Base-by-base conservation (phyloP, 2,329 filamentous ascomycete genomes). In the Arachnomyces sp. region DNA sequence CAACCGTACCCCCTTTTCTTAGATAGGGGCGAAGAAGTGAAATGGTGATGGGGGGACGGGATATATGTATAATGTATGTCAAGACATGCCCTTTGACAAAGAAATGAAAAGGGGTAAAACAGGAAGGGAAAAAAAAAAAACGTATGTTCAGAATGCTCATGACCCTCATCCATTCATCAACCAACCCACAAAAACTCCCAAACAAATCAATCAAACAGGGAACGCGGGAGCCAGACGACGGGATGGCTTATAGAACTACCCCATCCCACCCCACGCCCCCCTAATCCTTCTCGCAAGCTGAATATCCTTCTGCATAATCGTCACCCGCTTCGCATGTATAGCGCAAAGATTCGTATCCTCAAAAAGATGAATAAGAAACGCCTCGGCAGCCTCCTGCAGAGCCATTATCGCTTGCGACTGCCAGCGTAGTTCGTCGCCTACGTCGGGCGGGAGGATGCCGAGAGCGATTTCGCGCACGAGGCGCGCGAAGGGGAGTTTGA, bases 241-340 rank as follows among this genome's bases (percentile, higher is more conserved):
- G 17, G 12, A 25, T 8, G 17, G 3, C 8, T 12, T 12, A 13
- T 7, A 13, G 14, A 13, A 36, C 65, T 65, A 76, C 66, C 64
- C 82, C 66, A 67, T 72, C 52, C 82, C 83, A 34, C 80, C 84
- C 83, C 83, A 89, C 34, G 81, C 75, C 9, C 84, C 84, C 38
- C 84, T 73, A 65, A 90, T 88, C 50, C 84, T 70, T 55, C 84
- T 72, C 14, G 90, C 90, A 45, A 96, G 76, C 67, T 95, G 90
- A 54, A 98, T 94, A 65, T 96, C 92, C 69, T 94, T 94, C 65
- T 92, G 88, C 85, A 94, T 90, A 54, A 95, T 94, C 30, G 90
- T 96, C 39, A 96, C 88, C 60, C 90, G 76, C 71, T 94, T 95
- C 46, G 90, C 92, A 66, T 96, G 90, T 54, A 96, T 89, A 47